These are phyloP conservation scores for Phaeotremella fagi DNA, from an alignment of 768 basidiomycete genomes.

Conservation along the genomic window DNA sequence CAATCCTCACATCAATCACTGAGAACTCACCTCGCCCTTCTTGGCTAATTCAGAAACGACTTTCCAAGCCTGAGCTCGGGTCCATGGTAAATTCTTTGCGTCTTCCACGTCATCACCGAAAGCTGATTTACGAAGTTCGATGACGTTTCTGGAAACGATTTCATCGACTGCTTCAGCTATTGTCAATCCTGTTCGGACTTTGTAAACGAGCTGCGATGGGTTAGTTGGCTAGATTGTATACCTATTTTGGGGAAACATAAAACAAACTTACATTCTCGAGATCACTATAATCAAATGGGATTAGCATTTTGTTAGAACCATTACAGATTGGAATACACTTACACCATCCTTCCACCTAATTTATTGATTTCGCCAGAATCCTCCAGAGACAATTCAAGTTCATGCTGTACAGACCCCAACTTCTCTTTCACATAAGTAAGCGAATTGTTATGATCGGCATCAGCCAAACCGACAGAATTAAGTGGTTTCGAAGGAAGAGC, in stretches of 20 bases:
- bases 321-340: constrained; percentile 1
- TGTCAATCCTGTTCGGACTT: constrained; percentile 66
- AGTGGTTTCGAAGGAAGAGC: constrained; percentile 82
- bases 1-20: background rate
- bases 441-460: constrained; percentile 76
- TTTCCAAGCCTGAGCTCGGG: constrained; percentile 79
- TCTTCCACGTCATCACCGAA: constrained; percentile 92
- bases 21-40: constrained; percentile 52
- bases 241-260: too few species aligned
- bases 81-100: constrained; percentile 75
- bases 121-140: constrained; percentile 80
- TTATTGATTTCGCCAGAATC: constrained; percentile 62
- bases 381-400: constrained; percentile 26
- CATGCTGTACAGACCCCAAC: constrained; percentile 53
- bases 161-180: constrained; percentile 84
- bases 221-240: too few species aligned
- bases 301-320: too few species aligned
- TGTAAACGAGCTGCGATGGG: constrained; percentile 74
- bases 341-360: constrained; percentile 80
- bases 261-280: constrained; percentile 26
- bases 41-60: constrained; percentile 69
- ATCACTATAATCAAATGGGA: too few species aligned
- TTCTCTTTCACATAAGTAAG: constrained; percentile 76
- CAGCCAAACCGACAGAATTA: constrained; percentile 69
- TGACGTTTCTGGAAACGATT: constrained; percentile 70